Evolutionary conservation across 345 rosid genomes (phyloP), one percentile per base, ranked within the genome.

Genomic region (Rhodomyrtus tomentosa): DNA sequence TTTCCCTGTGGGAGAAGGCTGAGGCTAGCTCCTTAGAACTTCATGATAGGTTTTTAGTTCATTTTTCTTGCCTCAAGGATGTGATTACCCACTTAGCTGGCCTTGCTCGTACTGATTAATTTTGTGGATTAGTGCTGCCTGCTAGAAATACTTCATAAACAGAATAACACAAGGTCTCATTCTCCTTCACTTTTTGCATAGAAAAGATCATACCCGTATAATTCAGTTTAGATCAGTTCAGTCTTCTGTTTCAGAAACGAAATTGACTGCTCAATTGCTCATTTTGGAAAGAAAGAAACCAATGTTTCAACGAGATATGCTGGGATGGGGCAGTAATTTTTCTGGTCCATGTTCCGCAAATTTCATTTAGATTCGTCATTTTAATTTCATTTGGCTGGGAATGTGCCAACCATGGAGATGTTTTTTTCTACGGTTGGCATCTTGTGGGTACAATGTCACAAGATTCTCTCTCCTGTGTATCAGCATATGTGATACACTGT

Each of bases 51-150:
- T 87, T 97, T 85, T 45, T 85, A 88, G 87, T 89, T 82, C 98
- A 94, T 49, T 87, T 93, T 82, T 92, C 94, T 85, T 84, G 89
- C 88, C 94, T 97, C 72, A 89, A 95, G 90, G 94, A 95, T 87
- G 88, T 87, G 83, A 88, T 95, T 84, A 85, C 92, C 86, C 92
- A 89, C 83, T 85, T 97, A 82, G 90, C 86, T 49, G 87, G 90
- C 86, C 89, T 95, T 59, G 87, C 90, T 79, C 90, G 82, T 84
- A 83, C 87, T 10, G 84, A 81, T 49, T 81, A 36, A 50, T 82
- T n/a, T 53, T 22, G n/a, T 52, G 82, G 82, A 80, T 53, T 82
- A 15, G 53, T 52, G 36, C 55, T 52, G 27, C 25, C 45, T 68
- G 79, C 79, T 68, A 68, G 25, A 32, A 68, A 48, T 80, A 25